Evolutionary conservation across 2,329 filamentous ascomycete genomes (phyloP), one percentile per base, ranked within the genome.

Genomic region (Monilinia laxa): DNA sequence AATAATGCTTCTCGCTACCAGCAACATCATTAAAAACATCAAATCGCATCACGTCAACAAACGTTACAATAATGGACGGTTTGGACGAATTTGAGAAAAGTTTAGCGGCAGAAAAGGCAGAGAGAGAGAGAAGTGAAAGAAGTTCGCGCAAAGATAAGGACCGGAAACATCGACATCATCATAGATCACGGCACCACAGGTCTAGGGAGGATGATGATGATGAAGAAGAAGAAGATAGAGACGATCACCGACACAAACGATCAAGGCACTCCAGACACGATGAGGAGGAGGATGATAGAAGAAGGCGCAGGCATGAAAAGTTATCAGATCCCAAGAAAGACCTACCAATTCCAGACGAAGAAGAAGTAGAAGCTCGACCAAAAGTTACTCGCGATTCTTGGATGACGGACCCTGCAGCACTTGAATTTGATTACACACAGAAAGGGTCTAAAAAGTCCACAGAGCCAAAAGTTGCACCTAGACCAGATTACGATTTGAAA

Each of bases 361-460:
- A 83, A 69, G 79, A 80, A 45, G 75, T 20, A 68, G 73, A 40
- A 68, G 67, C 45, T 23, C 51, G 57, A 18, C 70, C 69, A 14
- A 71, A 71, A 54, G 62, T 68, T 42, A 84, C 88, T 71, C 87
- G 96, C 70, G 95, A 98, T 77, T 86, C 90, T 0, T 99, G 96
- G 93, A 99, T 99, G 95, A 89, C 93, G 68, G 90, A 90, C 0
- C 93, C 94, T 0, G 91, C 91, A 0, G 87, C 89, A 0, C 79
- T 96, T 47, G 89, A 93, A 64, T 82, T 98, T 67, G 93, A 98
- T 75, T 97, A 96, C 76, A 84, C 92, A 62, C 85, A 91, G 75
- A 83, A 85, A 68, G 81, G 80, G 4, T 78, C 79, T 1, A 83
- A 84, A 69, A 87, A 86, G 68, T 77, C 80, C 9, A 87, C 87